These are phyloP conservation scores for Intubia oerlemansii DNA, from an alignment of 2,329 filamentous ascomycete genomes.

Conservation along the genomic window DNA sequence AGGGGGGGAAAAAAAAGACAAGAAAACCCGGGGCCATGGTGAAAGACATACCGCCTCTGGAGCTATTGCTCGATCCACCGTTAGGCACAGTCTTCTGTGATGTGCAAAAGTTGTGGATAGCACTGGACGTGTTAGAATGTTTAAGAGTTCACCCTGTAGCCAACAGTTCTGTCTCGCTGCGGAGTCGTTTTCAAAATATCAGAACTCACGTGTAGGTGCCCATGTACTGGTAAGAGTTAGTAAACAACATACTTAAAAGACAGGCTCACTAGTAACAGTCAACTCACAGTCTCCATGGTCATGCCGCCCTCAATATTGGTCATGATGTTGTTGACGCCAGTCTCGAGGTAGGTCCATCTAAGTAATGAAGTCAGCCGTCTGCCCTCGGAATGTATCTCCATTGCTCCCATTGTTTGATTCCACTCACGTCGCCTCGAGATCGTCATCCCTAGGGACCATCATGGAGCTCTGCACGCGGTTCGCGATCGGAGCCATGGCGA, in stretches of 20 bases:
- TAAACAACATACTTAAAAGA: neutral
- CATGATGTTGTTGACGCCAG: slow-evolving; percentile 85
- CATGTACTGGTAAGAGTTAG: slow-evolving; percentile 49
- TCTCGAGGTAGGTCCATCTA: slow-evolving; percentile 79
- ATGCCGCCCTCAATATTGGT: slow-evolving; percentile 75
- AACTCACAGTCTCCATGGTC: slow-evolving; percentile 64
- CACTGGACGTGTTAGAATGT: slow-evolving; percentile 36
- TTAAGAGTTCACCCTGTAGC: no score
- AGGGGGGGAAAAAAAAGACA: no score
- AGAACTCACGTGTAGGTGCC: slow-evolving; percentile 76
- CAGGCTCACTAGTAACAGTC: neutral
- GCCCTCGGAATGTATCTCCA: no score
- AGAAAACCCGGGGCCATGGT: no score
- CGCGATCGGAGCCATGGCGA: no score
- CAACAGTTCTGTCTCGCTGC: no score
- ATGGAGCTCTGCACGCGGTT: no score
- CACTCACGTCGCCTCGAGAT: slow-evolving; percentile 10
- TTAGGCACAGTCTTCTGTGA: slow-evolving; percentile 75
- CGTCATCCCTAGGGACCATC: slow-evolving; percentile 8
- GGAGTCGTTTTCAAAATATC: no score
- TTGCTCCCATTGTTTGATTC: no score
- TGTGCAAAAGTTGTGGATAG: slow-evolving; percentile 97
- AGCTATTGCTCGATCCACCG: no score
- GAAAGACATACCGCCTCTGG: slow-evolving; percentile 1
- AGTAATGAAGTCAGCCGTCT: no score